Evolutionary conservation across 345 rosid genomes (phyloP), one percentile per base, ranked within the genome.

Genomic region (Stellera chamaejasme): DNA sequence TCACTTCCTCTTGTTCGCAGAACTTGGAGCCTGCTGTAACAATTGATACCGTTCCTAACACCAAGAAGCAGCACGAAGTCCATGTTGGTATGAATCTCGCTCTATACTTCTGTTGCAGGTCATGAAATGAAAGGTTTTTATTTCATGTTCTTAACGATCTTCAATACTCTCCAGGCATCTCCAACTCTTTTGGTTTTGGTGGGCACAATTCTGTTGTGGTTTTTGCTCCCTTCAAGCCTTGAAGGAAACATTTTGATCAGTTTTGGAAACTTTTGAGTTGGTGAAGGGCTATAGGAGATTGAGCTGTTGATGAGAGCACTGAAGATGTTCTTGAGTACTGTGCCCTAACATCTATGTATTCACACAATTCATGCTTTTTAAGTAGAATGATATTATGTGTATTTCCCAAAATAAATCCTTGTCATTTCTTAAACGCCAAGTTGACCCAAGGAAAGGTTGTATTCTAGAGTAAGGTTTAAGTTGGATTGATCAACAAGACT

Each of bases 151-250:
- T 56, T 11, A 13, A 25, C 48, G n/a, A 0, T 19, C 2, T 48
- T 53, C 23, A 6, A 43, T 9, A 42, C 16, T 23, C 2, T 66
- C 69, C 82, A 83, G 90, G 62, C 47, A 83, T 78, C 64, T 83
- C 86, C 19, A 83, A 83, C 54, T 83, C 86, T 49, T 76, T 83
- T 48, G 86, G 82, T 44, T 78, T 83, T 43, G 84, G 90, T 10
- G 86, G 90, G 26, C 90, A 76, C 74, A 83, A 83, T 46, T 80
- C 83, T 0, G 90, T 78, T 63, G 82, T 83, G 25, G 90, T 80
- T 53, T 80, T 83, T 54, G 82, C 85, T 55, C 80, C 85, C 13
- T 83, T 74, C 68, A 47, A 14, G 28, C 72, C 79, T 27, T 80
- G 50, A 47, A 58, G 11, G 39, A 8, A 32, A 32, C 5, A 2